A percentile compares a stretch with the other conserved stretches of the same genome.
Conservation (phyloP, 2,329 filamentous ascomycete species). For the Neofusicoccum laricinum region DNA sequence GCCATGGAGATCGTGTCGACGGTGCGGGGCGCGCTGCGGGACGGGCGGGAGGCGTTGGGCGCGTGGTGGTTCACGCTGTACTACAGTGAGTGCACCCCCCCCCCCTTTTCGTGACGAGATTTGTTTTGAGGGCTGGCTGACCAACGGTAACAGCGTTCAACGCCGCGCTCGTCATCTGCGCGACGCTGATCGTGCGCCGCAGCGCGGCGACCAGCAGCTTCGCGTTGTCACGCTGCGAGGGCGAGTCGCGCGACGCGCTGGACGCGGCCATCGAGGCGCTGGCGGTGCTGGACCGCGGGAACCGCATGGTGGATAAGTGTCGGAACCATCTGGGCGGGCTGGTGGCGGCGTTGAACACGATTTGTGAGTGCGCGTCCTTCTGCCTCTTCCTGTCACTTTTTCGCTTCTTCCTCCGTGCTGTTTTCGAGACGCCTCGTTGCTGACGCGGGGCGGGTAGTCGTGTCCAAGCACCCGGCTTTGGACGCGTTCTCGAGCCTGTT, state of each 20-base stretch:
- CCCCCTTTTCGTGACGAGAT: too few species aligned
- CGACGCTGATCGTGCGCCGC: slow-evolving; percentile 23
- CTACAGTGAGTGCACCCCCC: slow-evolving; percentile 28
- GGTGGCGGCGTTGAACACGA: not conserved
- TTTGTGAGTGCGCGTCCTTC: not conserved
- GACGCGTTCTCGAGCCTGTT: not conserved
- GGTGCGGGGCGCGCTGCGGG: slow-evolving; percentile 26
- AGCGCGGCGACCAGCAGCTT: not conserved
- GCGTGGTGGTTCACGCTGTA: slow-evolving; percentile 45
- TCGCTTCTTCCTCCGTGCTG: not conserved
- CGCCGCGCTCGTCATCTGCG: slow-evolving; percentile 33
- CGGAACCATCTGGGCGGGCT: slow-evolving; percentile 28
- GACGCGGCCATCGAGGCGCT: slow-evolving; percentile 24
- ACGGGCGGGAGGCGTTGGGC: slow-evolving; percentile 27
- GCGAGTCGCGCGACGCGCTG: slow-evolving; percentile 18
- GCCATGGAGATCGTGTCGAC: slow-evolving; percentile 36
- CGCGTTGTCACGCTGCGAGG: not conserved
- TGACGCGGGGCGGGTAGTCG: not conserved
- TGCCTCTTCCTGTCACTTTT: too few species aligned
- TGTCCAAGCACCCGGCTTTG: not conserved
- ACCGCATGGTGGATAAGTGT: slow-evolving; percentile 31
- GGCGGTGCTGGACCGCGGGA: slow-evolving; percentile 26
- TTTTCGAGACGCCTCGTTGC: not conserved
- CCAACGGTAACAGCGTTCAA: too few species aligned
- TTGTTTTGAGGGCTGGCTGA: too few species aligned